Percentiles rank a stretch among this genome's conserved stretches.
These are phyloP conservation scores for Emericellopsis cladophorae DNA, from an alignment of 2,329 filamentous ascomycete genomes.

Conservation along the genomic window DNA sequence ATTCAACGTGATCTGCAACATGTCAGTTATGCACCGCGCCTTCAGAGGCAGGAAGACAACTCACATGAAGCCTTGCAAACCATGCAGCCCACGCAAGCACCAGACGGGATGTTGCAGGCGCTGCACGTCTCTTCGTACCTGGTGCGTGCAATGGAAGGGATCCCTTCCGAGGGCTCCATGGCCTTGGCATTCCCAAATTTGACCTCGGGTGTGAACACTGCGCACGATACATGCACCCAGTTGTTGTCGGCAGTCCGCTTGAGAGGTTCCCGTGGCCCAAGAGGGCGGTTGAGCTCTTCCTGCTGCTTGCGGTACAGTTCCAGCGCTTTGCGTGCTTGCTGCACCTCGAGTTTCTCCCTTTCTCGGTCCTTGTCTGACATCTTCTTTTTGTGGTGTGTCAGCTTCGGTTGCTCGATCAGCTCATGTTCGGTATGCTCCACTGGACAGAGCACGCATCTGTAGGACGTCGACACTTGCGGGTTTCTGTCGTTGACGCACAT, in stretches of 20 bases:
- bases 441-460: slow-evolving; percentile 87
- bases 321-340: slow-evolving; percentile 65
- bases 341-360: slow-evolving; percentile 74
- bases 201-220: slow-evolving; percentile 82
- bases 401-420: slow-evolving; percentile 57
- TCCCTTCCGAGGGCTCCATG: slow-evolving; percentile 78
- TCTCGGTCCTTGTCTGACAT: slow-evolving; percentile 78
- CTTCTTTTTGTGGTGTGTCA: slow-evolving; percentile 62
- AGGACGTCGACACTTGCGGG: slow-evolving; percentile 83
- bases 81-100: slow-evolving; percentile 78
- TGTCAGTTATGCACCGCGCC: neutral
- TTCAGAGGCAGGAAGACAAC: slow-evolving; percentile 8
- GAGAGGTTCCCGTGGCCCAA: slow-evolving; percentile 75
- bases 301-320: slow-evolving; percentile 78
- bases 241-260: slow-evolving; percentile 95
- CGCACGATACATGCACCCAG: slow-evolving; percentile 93
- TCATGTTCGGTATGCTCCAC: slow-evolving; percentile 72
- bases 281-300: slow-evolving; percentile 69
- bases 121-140: slow-evolving; percentile 72
- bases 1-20: slow-evolving; percentile 67
- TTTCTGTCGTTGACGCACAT: slow-evolving; percentile 92
- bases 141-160: slow-evolving; percentile 63
- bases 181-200: slow-evolving; percentile 80
- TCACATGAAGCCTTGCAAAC: slow-evolving; percentile 48
- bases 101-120: slow-evolving; percentile 59